These are phyloP conservation scores for Cladosporium halotolerans DNA, from an alignment of 2,329 filamentous ascomycete species.

Conservation along the genomic window DNA sequence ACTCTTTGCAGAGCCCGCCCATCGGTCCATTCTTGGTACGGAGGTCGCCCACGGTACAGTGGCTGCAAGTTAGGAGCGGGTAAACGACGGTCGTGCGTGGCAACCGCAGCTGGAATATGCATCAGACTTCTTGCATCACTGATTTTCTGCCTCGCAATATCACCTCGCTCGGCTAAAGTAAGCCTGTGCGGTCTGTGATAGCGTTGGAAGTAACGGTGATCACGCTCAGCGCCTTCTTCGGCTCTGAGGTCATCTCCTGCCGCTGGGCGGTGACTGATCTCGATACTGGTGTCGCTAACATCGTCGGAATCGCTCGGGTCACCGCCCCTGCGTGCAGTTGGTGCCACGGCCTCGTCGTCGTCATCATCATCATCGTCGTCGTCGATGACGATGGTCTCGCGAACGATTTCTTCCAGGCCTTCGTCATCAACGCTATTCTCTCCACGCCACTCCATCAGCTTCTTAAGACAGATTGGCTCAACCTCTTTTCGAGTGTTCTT, in stretches of 20 bases:
- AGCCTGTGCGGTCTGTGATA: background rate
- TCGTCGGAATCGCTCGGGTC: conserved; percentile 20
- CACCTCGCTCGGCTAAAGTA: conserved; percentile 5
- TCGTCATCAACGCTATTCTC: conserved; percentile 45
- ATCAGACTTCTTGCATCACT: conserved; percentile 9
- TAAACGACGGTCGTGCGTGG: no score
- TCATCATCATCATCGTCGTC: conserved; percentile 53
- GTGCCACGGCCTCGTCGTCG: conserved; percentile 26
- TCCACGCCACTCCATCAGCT: conserved; percentile 57
- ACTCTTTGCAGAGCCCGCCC: background rate
- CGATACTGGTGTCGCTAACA: conserved; percentile 24
- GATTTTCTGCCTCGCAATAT: conserved; percentile 17
- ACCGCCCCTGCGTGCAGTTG: conserved; percentile 15
- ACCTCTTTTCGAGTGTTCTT: conserved; percentile 49
- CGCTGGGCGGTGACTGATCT: conserved; percentile 24
- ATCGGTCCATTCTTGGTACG: background rate
- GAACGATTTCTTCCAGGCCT: conserved; percentile 53
- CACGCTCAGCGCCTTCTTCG: conserved; percentile 23
- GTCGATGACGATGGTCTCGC: conserved; percentile 58
- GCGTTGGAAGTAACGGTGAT: conserved; percentile 13
- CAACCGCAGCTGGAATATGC: background rate
- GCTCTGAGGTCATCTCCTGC: conserved; percentile 24
- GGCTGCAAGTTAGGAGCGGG: no score
- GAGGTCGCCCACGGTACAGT: background rate
- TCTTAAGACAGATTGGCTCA: conserved; percentile 50